phyloP scores from a whole-genome alignment of 2,329 filamentous ascomycete genomes.

The Macrophomina phaseolina region DNA sequence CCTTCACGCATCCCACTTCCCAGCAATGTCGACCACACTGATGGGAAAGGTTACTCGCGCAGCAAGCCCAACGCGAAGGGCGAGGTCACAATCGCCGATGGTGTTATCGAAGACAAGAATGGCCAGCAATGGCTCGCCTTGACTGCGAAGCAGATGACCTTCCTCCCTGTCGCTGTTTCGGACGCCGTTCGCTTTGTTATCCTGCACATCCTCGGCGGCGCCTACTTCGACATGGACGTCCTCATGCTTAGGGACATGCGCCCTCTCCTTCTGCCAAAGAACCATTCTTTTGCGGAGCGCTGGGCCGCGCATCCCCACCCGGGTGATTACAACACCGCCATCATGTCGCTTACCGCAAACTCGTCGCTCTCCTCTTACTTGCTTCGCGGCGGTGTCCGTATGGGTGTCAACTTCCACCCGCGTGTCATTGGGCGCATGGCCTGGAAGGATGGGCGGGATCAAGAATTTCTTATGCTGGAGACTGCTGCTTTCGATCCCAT shows the following conservation, averaged over 20 bases:
- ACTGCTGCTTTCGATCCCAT: conserved; percentile 63
- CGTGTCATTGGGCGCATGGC: conserved; percentile 62
- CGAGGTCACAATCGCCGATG: conserved; percentile 55
- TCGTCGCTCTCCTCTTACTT: conserved; percentile 61
- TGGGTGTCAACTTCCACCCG: conserved; percentile 65
- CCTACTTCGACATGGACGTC: conserved; percentile 64
- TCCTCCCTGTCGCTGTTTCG: conserved; percentile 63
- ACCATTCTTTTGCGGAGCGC: conserved; percentile 61
- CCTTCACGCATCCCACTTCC: conserved; percentile 59
- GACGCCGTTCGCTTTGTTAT: conserved; percentile 63
- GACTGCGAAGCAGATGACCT: conserved; percentile 62
- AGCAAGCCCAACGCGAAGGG: conserved; percentile 51
- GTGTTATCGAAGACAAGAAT: conserved; percentile 55
- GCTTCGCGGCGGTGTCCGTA: conserved; percentile 60
- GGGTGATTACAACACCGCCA: conserved; percentile 63
- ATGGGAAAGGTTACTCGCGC: conserved; percentile 56
- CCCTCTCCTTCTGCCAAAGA: conserved; percentile 57
- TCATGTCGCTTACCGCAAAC: conserved; percentile 63
- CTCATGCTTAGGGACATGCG: conserved; percentile 61
- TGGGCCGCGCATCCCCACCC: conserved; percentile 61
- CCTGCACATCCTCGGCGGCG: conserved; percentile 59
- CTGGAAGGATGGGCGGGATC: conserved; percentile 60
- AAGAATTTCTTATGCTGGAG: conserved; percentile 63
- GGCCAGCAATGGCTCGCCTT: conserved; percentile 61
- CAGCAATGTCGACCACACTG: conserved; percentile 53